Evolutionary conservation across 208 protist genomes (phyloP).

Genomic region (Leishmania amazonensis): DNA sequence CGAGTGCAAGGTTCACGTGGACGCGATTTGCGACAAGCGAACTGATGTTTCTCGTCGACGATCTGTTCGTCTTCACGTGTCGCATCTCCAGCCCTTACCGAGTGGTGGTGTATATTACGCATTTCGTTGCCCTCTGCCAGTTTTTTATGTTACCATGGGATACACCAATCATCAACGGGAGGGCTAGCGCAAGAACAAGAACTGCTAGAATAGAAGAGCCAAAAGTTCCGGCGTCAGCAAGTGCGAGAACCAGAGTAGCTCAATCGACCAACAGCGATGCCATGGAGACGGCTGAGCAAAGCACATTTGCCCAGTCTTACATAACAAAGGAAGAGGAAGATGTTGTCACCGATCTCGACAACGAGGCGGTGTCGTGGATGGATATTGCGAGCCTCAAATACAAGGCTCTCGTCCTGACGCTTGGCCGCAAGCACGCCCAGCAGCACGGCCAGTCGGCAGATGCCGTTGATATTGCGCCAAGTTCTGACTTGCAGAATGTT

Average conservation of each 20-base stretch:
- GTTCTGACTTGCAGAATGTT: constrained; percentile 45
- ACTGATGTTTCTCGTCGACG: constrained; percentile 71
- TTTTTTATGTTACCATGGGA: constrained; percentile 69
- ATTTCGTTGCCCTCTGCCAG: constrained; percentile 69
- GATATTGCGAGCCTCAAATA: constrained; percentile 63
- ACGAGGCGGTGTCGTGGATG: constrained; percentile 47
- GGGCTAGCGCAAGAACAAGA: neutral
- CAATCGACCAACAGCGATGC: neutral
- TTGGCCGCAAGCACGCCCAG: constrained; percentile 19
- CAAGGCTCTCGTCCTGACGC: constrained; percentile 38
- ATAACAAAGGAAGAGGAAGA: constrained; percentile 37
- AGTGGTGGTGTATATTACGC: constrained; percentile 55
- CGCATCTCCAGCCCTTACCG: constrained; percentile 66
- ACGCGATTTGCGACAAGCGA: constrained; percentile 35
- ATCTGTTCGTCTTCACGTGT: constrained; percentile 88
- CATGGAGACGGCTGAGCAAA: neutral
- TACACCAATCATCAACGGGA: constrained; percentile 33
- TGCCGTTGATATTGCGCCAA: constrained; percentile 36
- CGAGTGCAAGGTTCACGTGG: constrained; percentile 21
- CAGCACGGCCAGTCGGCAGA: constrained; percentile 21
- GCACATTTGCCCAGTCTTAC: constrained; percentile 16
- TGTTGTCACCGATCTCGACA: constrained; percentile 52
- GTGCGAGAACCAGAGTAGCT: neutral
- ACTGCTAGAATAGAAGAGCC: neutral
- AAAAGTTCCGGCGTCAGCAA: neutral